phyloP scores from a whole-genome alignment of 768 basidiomycete genomes.

The Trichaptum fuscoviolaceum region DNA sequence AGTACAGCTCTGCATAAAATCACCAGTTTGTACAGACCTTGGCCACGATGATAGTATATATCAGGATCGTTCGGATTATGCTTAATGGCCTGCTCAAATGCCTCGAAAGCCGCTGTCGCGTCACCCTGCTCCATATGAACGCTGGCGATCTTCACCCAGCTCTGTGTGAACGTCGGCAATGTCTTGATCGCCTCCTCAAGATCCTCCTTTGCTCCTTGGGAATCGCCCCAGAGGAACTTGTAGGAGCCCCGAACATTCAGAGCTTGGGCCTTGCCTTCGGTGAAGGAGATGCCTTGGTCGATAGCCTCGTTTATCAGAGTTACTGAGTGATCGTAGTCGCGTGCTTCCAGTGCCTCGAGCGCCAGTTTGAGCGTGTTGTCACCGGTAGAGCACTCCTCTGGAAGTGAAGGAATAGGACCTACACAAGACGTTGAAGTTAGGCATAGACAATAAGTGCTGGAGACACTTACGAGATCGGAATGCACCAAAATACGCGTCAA shows the following conservation, averaged over 20 bases:
- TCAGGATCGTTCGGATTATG: constrained; percentile 85
- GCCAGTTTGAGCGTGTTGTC: constrained; percentile 80
- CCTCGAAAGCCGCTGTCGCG: constrained; percentile 74
- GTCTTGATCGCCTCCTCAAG: constrained; percentile 71
- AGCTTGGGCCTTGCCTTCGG: constrained; percentile 76
- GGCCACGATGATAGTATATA: constrained; percentile 98
- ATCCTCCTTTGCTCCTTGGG: constrained; percentile 77
- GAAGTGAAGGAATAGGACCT: constrained; percentile 68
- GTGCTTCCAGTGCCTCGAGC: constrained; percentile 76
- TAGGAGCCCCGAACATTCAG: constrained; percentile 89
- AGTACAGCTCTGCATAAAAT: background rate
- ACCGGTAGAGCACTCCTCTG: constrained; percentile 70
- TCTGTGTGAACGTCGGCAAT: constrained; percentile 70
- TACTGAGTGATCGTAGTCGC: constrained; percentile 79
- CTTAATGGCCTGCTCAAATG: constrained; percentile 85
- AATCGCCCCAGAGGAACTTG: constrained; percentile 87
- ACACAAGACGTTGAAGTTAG: constrained; percentile 7
- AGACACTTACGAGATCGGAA: constrained; percentile 76
- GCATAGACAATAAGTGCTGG: constrained; percentile 5
- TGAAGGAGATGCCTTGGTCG: constrained; percentile 78
- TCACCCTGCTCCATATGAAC: constrained; percentile 96
- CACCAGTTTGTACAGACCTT: constrained; percentile 47
- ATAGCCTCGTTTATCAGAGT: constrained; percentile 80
- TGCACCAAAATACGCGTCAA: constrained; percentile 93
- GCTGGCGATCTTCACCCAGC: constrained; percentile 92